A percentile compares a stretch with the other conserved stretches of the same genome.
These are phyloP conservation scores for Cercospora sp. DNA, from an alignment of 2,329 filamentous ascomycete species.

Conservation along the genomic window DNA sequence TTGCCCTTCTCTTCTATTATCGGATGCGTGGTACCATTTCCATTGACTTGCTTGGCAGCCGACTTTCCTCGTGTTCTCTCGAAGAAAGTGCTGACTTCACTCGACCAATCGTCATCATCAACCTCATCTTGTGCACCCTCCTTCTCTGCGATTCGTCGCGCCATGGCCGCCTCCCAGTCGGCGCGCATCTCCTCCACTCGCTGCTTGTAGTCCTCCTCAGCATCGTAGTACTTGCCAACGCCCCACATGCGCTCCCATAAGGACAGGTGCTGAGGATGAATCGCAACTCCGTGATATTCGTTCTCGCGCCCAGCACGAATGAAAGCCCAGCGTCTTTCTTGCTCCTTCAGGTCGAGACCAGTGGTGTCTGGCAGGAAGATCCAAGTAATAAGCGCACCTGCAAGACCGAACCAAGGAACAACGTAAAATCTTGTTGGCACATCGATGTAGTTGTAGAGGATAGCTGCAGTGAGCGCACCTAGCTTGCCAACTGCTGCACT, in stretches of 20 bases:
- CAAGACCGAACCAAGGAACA: conserved; percentile 92
- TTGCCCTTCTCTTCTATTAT: conserved; percentile 26
- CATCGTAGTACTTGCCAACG: conserved; percentile 78
- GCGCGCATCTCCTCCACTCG: conserved; percentile 75
- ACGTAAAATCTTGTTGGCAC: conserved; percentile 83
- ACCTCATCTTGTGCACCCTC: conserved; percentile 42
- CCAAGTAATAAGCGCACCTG: conserved; percentile 77
- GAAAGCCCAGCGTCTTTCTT: conserved; percentile 89
- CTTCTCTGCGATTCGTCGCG: conserved; percentile 54
- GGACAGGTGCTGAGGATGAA: conserved; percentile 85
- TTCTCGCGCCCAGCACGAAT: conserved; percentile 73
- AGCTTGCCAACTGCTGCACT: conserved; percentile 89
- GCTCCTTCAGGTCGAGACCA: conserved; percentile 93
- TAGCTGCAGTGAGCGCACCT: conserved; percentile 80
- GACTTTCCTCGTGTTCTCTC: conserved; percentile 47
- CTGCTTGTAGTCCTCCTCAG: conserved; percentile 76
- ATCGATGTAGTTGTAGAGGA: conserved; percentile 94
- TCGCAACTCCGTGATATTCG: conserved; percentile 90
- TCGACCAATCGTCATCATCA: conserved; percentile 48
- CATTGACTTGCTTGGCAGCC: conserved; percentile 13
- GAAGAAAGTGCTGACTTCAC: conserved; percentile 56
- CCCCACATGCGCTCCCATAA: conserved; percentile 82
- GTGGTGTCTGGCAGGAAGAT: conserved; percentile 96
- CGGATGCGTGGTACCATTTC: conserved; percentile 6
- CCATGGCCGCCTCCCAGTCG: conserved; percentile 58